These are phyloP conservation scores for Lipomyces mesembrius DNA, from an alignment of 805 yeast genomes.

Conservation along the genomic window DNA sequence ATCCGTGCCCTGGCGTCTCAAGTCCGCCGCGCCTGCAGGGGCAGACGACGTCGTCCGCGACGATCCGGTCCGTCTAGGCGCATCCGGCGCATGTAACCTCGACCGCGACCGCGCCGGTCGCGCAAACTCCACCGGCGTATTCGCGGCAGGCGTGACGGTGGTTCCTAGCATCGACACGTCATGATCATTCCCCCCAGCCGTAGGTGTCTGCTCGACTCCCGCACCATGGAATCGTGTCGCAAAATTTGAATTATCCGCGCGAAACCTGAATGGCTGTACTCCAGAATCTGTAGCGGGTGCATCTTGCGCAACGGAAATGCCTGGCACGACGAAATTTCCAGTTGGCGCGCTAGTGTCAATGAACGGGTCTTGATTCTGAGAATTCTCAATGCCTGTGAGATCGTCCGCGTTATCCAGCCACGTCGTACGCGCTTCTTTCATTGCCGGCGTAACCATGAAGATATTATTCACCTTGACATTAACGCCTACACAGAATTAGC, in stretches of 20 bases:
- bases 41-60: slow-evolving; percentile 5
- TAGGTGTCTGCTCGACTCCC: slow-evolving; percentile 8
- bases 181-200: slow-evolving; percentile 11
- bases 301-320: neutral
- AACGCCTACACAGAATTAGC: slow-evolving; percentile 60
- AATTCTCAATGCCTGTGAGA: slow-evolving; percentile 21
- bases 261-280: slow-evolving; percentile 14
- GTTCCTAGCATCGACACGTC: slow-evolving; percentile 16
- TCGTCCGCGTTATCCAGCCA: slow-evolving; percentile 29
- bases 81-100: slow-evolving; percentile 23
- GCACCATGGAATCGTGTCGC: neutral
- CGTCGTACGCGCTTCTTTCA: slow-evolving; percentile 34
- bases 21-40: slow-evolving; percentile 3
- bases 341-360: slow-evolving; percentile 1
- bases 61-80: slow-evolving; percentile 22
- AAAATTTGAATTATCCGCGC: neutral
- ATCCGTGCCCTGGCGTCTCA: slow-evolving; percentile 5
- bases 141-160: neutral
- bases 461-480: slow-evolving; percentile 59
- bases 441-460: slow-evolving; percentile 37
- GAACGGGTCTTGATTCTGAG: slow-evolving; percentile 35
- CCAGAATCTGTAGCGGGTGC: neutral
- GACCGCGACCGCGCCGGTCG: slow-evolving; percentile 11
- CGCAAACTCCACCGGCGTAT: slow-evolving; percentile 7
- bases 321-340: neutral